phyloP scores from a whole-genome alignment of 192 early-diverging fungal species.

The Coemansia sp. region DNA sequence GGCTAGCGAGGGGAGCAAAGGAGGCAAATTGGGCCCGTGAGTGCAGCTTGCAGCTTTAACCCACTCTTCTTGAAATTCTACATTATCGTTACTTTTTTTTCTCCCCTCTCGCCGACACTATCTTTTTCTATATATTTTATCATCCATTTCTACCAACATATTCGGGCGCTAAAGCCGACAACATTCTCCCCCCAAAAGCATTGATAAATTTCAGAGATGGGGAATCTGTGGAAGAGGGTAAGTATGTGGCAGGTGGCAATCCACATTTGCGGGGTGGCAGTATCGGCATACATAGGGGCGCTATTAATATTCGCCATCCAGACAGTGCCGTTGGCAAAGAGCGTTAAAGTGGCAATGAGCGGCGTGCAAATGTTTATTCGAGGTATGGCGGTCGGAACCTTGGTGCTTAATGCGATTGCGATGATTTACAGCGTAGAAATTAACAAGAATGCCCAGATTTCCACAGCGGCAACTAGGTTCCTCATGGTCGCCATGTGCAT shows the following conservation, averaged over 20 bases:
- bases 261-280: neutral
- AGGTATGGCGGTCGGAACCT: neutral
- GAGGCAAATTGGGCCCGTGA: too few relatives aligned
- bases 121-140: neutral
- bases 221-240: too few relatives aligned
- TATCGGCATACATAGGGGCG: neutral
- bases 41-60: neutral
- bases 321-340: neutral
- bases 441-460: neutral
- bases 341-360: neutral
- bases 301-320: neutral
- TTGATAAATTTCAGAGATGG: neutral
- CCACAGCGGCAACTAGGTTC: neutral
- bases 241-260: neutral
- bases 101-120: too few relatives aligned
- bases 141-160: neutral
- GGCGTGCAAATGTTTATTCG: slow-evolving; percentile 1
- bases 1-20: neutral
- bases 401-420: neutral
- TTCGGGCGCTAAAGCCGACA: neutral
- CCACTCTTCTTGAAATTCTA: neutral
- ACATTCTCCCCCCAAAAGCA: neutral
- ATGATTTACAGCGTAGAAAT: neutral
- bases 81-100: too few relatives aligned
- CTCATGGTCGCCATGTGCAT: neutral